Base-by-base conservation (phyloP, 2,329 filamentous ascomycete species). In the Alternaria sp. region DNA sequence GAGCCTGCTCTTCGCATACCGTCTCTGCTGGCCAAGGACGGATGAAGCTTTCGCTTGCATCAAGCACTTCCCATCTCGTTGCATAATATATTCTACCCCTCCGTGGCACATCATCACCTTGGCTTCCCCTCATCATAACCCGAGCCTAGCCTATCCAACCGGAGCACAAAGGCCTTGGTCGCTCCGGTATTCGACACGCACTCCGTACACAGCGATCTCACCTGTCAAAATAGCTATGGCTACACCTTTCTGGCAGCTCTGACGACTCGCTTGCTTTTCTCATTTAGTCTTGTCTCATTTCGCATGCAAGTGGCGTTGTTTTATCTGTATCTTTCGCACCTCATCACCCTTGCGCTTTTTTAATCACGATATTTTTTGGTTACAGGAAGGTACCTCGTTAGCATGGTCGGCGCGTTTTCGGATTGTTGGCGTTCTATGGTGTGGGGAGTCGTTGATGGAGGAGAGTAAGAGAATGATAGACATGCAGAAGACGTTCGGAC, bases 11-110 rank as follows among this genome's bases (percentile, higher is more conserved):
- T 51, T 51, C 56, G 53, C 60, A 54, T 57, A 57, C 70, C 71
- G 68, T 74, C 73, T 73, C 65, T 73, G 75, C 75, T 74, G 75
- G 74, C 57, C 72, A 74, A 58, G 70, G 72, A 72, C 70, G 67
- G 68, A 68, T 51, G 62, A 63, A 64, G 57, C 60, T 62, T 59
- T 53, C 62, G 63, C 59, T 65, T 72, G 67, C 70, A 71, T 68
- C 59, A 54, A 61, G 59, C 64, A 61, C 63, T 65, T 64, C 64
- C 67, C 64, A 59, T 73, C 62, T 74, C 71, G 51, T 74, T 74
- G 70, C 71, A 72, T 77, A 76, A 70, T 66, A 69, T 74, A 18
- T 70, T 63, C 54, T 43, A 67, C 51, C 57, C 54, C 28, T 34
- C 54, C 44, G 27, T 62, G 59, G 40, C 57, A 62, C 59, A 62